Evolutionary conservation across 2,329 filamentous ascomycete genomes (phyloP), one percentile per base, ranked within the genome.

Genomic region (Colletotrichum sp.): DNA sequence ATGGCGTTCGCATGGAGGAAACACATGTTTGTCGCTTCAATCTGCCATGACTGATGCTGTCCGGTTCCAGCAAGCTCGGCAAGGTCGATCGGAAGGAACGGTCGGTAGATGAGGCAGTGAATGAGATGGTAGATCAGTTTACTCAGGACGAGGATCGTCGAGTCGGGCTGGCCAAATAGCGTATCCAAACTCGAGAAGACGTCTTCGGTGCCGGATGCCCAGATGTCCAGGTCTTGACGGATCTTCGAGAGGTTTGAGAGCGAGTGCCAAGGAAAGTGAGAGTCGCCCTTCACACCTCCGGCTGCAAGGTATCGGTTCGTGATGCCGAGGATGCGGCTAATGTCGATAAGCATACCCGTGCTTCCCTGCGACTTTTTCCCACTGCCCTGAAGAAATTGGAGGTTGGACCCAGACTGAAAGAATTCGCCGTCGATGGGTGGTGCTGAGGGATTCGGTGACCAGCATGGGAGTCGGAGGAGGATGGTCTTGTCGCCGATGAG

Each of bases 21-120:
- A 83, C 95, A 98, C 82, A 96, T 90, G 80, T 97, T 96, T 0
- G 95, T 98, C 0, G 95, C 95, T 82, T 98, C 95, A 64, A 98
- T 96, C 82, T 98, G 95, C 95, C 95, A 98, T 32, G 94, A 96
- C 82, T 98, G 95, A 79, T 98, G 94, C 80, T 98, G 95, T 2
- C 94, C 94, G 1, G 91, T 93, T 16, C 94, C 94, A 15, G 94
- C 92, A 8, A 98, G 90, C 82, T 98, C 95, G 28, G 93, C 91
- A 5, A 98, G 88, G 82, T 98, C 94, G 77, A 98, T 94, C 1
- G 95, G 95, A 7, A 98, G 87, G 83, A 98, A 98, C 0, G 95
- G 95, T 18, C 95, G 92, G 81, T 98, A 98, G 59, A 98, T 93
- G 66, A 98, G 88, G 81, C 95, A 98, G 84, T 98, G 94, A 60